phyloP scores from a whole-genome alignment of 2,329 filamentous ascomycete genomes.

The Exophiala calicioides region DNA sequence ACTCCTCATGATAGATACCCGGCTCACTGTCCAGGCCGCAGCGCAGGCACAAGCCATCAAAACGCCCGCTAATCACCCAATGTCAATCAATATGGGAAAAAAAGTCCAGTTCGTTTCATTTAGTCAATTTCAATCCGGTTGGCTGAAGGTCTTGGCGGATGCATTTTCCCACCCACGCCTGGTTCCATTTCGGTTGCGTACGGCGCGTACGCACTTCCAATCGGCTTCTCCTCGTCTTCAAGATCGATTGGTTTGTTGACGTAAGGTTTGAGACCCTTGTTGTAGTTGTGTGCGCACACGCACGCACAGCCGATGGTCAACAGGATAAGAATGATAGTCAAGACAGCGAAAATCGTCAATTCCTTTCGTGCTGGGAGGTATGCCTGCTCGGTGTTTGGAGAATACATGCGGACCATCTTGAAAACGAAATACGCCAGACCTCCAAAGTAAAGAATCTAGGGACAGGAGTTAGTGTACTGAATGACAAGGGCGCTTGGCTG shows the following conservation, averaged over 20 bases:
- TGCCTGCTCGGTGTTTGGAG: constrained; percentile 56
- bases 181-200: constrained; percentile 26
- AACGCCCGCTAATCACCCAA: constrained; percentile 10
- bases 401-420: constrained; percentile 96
- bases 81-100: background rate
- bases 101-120: constrained; percentile 2
- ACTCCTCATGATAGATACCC: constrained; percentile 16
- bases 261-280: constrained; percentile 84
- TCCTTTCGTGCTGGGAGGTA: constrained; percentile 82
- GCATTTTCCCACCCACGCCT: constrained; percentile 16
- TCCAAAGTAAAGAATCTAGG: constrained; percentile 74
- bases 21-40: constrained; percentile 2
- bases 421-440: constrained; percentile 95
- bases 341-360: constrained; percentile 88
- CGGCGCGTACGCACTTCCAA: constrained; percentile 26
- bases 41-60: background rate
- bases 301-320: constrained; percentile 84
- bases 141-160: constrained; percentile 13
- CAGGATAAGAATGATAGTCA: constrained; percentile 86
- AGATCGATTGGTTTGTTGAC: constrained; percentile 45
- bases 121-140: constrained; percentile 29
- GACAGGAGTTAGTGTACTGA: constrained; percentile 3
- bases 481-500: too few relatives aligned
- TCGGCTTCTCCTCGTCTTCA: constrained; percentile 28
- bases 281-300: constrained; percentile 88